phyloP scores from a whole-genome alignment of 352 stramenopile genomes.

The Phytophthora pluvialis region DNA sequence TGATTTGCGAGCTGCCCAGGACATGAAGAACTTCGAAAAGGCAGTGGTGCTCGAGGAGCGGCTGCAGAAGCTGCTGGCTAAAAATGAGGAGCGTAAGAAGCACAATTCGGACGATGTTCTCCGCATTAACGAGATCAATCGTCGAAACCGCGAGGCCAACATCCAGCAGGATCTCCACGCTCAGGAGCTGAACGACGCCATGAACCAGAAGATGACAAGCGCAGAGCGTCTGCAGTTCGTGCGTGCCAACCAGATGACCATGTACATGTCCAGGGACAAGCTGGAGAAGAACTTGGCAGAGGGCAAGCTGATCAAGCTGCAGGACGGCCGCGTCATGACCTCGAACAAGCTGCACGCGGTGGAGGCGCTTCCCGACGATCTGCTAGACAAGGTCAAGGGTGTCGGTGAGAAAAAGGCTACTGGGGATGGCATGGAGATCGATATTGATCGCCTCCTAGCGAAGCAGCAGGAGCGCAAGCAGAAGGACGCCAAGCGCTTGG shows the following conservation, averaged over 20 bases:
- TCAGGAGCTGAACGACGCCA: conserved; percentile 70
- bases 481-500: conserved; percentile 58
- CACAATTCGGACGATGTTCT: conserved; percentile 84
- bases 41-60: conserved; percentile 73
- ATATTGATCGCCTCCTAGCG: conserved; percentile 75
- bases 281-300: conserved; percentile 84
- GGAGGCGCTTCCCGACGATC: conserved; percentile 80
- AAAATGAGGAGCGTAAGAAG: conserved; percentile 75
- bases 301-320: conserved; percentile 71
- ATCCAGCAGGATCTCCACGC: conserved; percentile 85
- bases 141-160: conserved; percentile 81
- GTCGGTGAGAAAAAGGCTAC: conserved; percentile 36
- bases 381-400: conserved; percentile 60
- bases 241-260: conserved; percentile 82
- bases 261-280: conserved; percentile 85
- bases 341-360: conserved; percentile 87
- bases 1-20: conserved; percentile 76
- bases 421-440: conserved; percentile 56
- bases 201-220: conserved; percentile 83
- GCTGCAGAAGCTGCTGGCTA: conserved; percentile 62
- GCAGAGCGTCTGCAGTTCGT: conserved; percentile 86
- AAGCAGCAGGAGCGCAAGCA: conserved; percentile 75
- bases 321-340: conserved; percentile 84
- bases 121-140: conserved; percentile 89
- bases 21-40: conserved; percentile 91